A percentile compares a stretch with the other conserved stretches of the same genome.
These are phyloP conservation scores for Blastobotrys muscicola DNA, from an alignment of 805 yeast genomes.

Conservation along the genomic window DNA sequence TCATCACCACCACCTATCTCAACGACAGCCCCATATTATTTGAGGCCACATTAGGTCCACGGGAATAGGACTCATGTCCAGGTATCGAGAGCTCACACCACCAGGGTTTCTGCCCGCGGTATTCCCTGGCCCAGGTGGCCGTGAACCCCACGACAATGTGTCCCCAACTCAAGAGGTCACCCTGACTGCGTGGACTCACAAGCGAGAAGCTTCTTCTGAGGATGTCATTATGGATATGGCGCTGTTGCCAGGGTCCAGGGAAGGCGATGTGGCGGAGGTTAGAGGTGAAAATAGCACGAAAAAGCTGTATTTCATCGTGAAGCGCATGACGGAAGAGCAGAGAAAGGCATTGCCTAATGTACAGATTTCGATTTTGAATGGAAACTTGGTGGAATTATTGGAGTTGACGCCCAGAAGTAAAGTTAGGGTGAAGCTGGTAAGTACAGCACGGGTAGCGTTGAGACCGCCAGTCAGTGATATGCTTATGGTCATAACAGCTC, in stretches of 20 bases:
- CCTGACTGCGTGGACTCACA: slow-evolving; percentile 47
- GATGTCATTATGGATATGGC: slow-evolving; percentile 55
- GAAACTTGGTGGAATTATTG: slow-evolving; percentile 26
- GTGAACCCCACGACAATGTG: slow-evolving; percentile 2
- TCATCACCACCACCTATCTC: not conserved
- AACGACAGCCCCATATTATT: not conserved
- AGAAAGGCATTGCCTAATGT: slow-evolving; percentile 15
- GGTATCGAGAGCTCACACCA: slow-evolving; percentile 4
- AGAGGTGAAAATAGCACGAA: slow-evolving; percentile 24
- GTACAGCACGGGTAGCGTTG: too few relatives aligned
- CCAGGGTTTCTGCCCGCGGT: slow-evolving; percentile 15
- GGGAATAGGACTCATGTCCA: not conserved
- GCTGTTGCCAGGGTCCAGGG: slow-evolving; percentile 44
- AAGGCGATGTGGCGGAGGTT: slow-evolving; percentile 68
- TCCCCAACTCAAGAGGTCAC: not conserved
- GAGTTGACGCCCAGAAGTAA: slow-evolving; percentile 60
- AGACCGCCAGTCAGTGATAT: too few relatives aligned
- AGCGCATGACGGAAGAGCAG: slow-evolving; percentile 12
- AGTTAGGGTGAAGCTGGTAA: slow-evolving; percentile 44
- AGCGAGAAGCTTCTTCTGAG: slow-evolving; percentile 45
- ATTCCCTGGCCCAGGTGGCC: slow-evolving; percentile 2
- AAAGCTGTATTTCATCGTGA: slow-evolving; percentile 20
- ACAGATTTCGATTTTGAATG: slow-evolving; percentile 16
- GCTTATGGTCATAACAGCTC: too few relatives aligned
- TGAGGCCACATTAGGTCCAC: not conserved